phyloP scores from a whole-genome alignment of 1,284 basidiomycete species.

The Singerocomus inundabilis region DNA sequence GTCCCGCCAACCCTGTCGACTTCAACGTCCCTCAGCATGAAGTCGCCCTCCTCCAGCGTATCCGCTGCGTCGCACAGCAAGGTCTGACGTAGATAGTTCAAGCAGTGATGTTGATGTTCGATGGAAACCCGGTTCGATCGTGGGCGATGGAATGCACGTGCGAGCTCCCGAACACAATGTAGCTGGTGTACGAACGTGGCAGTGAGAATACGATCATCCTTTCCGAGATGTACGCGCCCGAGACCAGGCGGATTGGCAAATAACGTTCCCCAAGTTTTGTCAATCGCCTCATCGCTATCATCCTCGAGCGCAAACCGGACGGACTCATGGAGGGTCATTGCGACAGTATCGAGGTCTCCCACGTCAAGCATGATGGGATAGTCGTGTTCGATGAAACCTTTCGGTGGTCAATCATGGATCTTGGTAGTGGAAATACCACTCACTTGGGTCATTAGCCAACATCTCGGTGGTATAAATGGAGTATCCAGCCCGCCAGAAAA shows the following conservation, averaged over 20 bases:
- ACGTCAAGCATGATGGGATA: slow-evolving; percentile 11
- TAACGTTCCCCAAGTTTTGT: slow-evolving; percentile 11
- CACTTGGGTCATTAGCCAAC: not conserved
- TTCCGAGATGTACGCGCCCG: slow-evolving; percentile 9
- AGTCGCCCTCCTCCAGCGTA: slow-evolving; percentile 10
- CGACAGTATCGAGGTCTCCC: slow-evolving; percentile 5
- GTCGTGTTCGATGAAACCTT: slow-evolving; percentile 8
- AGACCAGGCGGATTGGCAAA: slow-evolving; percentile 12
- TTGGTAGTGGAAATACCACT: not conserved
- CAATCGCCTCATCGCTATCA: slow-evolving; percentile 1
- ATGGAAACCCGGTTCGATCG: not conserved
- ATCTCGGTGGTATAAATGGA: no score
- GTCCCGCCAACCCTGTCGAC: slow-evolving; percentile 4
- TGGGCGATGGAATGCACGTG: slow-evolving; percentile 7
- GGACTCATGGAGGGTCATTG: slow-evolving; percentile 15
- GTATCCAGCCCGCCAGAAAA: slow-evolving; percentile 8
- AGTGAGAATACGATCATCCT: slow-evolving; percentile 4
- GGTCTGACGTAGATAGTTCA: slow-evolving; percentile 9
- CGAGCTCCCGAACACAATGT: slow-evolving; percentile 11
- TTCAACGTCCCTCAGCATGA: slow-evolving; percentile 9
- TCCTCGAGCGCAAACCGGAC: slow-evolving; percentile 3
- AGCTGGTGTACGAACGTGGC: slow-evolving; percentile 12
- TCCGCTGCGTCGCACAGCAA: slow-evolving; percentile 9
- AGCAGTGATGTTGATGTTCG: slow-evolving; percentile 5
- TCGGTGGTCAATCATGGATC: not conserved